Evolutionary conservation across 2,329 filamentous ascomycete genomes (phyloP).

Genomic region (Emydomyces testavorans): DNA sequence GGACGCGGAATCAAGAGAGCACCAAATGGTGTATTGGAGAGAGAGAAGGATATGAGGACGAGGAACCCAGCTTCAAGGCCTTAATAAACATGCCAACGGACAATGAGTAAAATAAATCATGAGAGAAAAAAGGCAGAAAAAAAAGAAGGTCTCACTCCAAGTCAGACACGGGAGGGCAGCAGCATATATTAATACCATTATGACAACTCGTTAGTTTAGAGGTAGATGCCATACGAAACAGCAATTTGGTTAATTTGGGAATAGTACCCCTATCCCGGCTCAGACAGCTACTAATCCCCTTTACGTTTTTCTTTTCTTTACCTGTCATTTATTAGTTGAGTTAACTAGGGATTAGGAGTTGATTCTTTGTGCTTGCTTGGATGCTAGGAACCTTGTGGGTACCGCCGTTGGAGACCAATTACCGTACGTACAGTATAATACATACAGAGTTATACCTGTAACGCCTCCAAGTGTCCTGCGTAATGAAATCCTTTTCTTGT

Average conservation of each 20-base stretch:
- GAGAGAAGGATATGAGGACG: constrained; percentile 1
- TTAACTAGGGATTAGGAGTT: constrained; percentile 6
- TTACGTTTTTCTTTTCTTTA: constrained; percentile 1
- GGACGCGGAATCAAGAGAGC: background rate
- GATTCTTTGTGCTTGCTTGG: constrained; percentile 8
- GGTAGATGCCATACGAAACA: constrained; percentile 12
- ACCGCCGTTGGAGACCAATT: constrained; percentile 11
- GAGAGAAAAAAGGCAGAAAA: background rate
- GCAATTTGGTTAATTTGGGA: constrained; percentile 7
- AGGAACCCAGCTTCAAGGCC: constrained; percentile 10
- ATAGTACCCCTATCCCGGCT: constrained; percentile 10
- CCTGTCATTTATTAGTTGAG: constrained; percentile 10
- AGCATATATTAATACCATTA: constrained; percentile 9
- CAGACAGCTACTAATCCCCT: background rate
- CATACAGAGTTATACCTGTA: too few relatives aligned
- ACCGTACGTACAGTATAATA: too few relatives aligned
- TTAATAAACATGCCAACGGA: constrained; percentile 7
- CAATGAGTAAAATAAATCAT: constrained; percentile 2
- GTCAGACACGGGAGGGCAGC: constrained; percentile 7
- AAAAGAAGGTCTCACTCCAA: background rate
- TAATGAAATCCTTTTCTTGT: background rate
- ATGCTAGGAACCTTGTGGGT: constrained; percentile 8
- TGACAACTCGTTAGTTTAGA: background rate
- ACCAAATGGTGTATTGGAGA: background rate
- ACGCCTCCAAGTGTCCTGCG: background rate